Base-by-base conservation (phyloP, 2,329 filamentous ascomycete species). In the Aspergillus neotritici region DNA sequence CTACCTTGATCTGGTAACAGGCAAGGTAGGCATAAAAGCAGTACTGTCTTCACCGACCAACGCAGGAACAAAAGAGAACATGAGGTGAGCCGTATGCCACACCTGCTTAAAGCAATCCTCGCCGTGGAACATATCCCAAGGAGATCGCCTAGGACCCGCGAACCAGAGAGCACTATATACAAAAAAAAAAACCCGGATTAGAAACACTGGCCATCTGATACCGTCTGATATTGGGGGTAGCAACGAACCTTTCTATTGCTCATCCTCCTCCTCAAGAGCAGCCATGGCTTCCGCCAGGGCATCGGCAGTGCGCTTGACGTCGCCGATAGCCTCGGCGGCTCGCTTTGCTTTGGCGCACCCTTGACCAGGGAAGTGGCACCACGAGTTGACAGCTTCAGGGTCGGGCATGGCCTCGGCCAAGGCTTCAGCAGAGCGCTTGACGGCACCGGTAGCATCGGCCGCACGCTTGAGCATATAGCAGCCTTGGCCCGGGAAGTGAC, bases 241-340 rank as follows among this genome's bases (percentile, higher is more conserved):
- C 7, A 9, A 17, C 37, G 37, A 41, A 56, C 57, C 32, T 54
- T 50, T 53, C 54, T 49, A 32, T 16, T 25, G 21, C 21, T 9
- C 21, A 25, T 61, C 48, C n/a, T 59, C 52, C 28, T 57, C 51
- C 15, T 61, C 54, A 32, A 64, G 47, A 25, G 53, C 56, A 48
- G 59, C 58, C 56, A 64, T 58, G 21, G 60, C 59, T n/a, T 57
- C 47, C 3, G 58, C 57, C 25, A 64, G 56, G 29, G 57, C 60
- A 39, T 63, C 60, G 35, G 58, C 56, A 31, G 60, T 56, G 49
- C 60, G 61, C 48, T 62, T 62, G 36, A 62, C 55, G 28, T 77
- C 68, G 55, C 82, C 74, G 61, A 84, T 84, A 4, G 80, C 80
- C 57, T 76, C 74, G 37, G 82, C 82, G 28, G 83, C 82, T 56